Evolutionary conservation across 1,284 basidiomycete genomes (phyloP), one percentile per base, ranked within the genome.

Genomic region (Malassezia dermatis): DNA sequence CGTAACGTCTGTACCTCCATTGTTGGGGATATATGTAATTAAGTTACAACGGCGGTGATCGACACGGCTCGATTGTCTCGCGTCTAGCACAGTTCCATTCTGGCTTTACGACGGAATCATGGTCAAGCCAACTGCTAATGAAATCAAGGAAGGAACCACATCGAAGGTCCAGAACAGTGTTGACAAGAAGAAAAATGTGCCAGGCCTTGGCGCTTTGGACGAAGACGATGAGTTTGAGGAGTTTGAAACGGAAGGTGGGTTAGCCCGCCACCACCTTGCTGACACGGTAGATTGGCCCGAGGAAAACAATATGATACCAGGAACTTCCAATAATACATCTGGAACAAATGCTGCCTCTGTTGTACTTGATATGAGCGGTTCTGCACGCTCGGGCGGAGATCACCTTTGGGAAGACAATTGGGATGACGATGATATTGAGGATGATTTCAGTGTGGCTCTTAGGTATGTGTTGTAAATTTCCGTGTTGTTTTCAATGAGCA

Each of bases 371-470:
- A 45, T 56, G 48, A 49, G 48, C n/a, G 45, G 50, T 28, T 39
- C 60, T 40, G 53, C 60, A n/a, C 46, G 48, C 17, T 54, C 52
- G 19, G 58, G 27, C 11, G 62, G 53, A 37, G 73, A 75, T 60
- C 87, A 90, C 72, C 79, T 96, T 28, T 98, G 93, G 93, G 91
- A 96, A 79, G 93, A 96, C 70, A 95, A 95, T 75, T 98, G 93
- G 93, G 93, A 98, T 71, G 93, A 98, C 69, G 93, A 98, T 77
- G 91, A 95, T 76, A 85, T 94, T 59, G 93, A 94, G 75, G 91
- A 95, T 71, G 89, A 95, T 66, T 98, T 96, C 75, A 91, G 89
- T 69, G 84, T 88, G 56, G 89, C 94, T 76, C 78, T 98, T 66
- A 83, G 93, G 91, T 91, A 67, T 67, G 80, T 76, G 56, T 30